Percentiles rank a stretch among this genome's conserved stretches.
Conservation (phyloP, 345 rosid species). For the Isatis tinctoria region DNA sequence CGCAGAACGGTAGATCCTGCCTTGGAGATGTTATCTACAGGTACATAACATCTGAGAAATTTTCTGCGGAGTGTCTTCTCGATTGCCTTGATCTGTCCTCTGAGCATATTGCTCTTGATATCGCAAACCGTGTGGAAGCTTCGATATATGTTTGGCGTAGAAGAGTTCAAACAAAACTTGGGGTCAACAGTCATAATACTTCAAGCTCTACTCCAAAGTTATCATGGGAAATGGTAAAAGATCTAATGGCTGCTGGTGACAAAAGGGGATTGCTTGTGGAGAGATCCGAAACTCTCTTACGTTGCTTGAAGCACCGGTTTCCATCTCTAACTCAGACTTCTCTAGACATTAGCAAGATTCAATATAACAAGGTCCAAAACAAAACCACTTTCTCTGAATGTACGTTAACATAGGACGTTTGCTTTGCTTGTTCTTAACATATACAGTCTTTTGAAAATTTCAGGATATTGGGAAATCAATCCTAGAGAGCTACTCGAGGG, state of each 20-base stretch:
- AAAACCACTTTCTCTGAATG: neutral
- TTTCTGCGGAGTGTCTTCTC: slow-evolving; percentile 78
- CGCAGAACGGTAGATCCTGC: slow-evolving; percentile 85
- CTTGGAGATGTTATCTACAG: slow-evolving; percentile 82
- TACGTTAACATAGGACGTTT: neutral
- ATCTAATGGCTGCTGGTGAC: slow-evolving; percentile 75
- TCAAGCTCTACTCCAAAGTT: slow-evolving; percentile 56
- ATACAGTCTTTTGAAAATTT: neutral
- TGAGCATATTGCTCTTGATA: slow-evolving; percentile 75
- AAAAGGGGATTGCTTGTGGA: slow-evolving; percentile 89
- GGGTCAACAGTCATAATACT: slow-evolving; percentile 24
- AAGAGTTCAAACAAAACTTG: slow-evolving; percentile 56
- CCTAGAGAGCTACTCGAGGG: slow-evolving; percentile 93
- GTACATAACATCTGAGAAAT: slow-evolving; percentile 76
- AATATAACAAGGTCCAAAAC: slow-evolving; percentile 75
- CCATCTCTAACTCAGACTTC: slow-evolving; percentile 84
- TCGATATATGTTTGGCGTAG: slow-evolving; percentile 79
- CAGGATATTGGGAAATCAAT: slow-evolving; percentile 97
- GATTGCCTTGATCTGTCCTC: slow-evolving; percentile 92
- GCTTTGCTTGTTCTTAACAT: neutral
- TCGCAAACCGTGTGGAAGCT: slow-evolving; percentile 91
- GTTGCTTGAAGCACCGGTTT: slow-evolving; percentile 86
- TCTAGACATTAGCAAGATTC: slow-evolving; percentile 91
- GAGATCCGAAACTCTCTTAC: slow-evolving; percentile 82
- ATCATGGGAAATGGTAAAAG: slow-evolving; percentile 95